Conservation (phyloP, 176 grass and related monocot species). For the Leersia perrieri region DNA sequence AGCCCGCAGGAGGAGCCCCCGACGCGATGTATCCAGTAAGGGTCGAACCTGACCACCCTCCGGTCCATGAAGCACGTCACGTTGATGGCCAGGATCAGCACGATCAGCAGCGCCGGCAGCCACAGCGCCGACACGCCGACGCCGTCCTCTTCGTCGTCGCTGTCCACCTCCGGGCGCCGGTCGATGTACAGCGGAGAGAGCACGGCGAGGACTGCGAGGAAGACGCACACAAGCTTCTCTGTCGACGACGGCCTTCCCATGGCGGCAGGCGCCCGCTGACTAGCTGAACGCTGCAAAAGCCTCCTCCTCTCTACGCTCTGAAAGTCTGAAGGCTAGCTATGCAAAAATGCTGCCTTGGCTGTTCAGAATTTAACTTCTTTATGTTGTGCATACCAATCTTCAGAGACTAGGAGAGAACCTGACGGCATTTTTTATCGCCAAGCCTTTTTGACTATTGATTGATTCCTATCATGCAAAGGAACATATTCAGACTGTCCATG, state of each 20-base stretch:
- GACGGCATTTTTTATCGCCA: conserved; percentile 8
- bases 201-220: conserved; percentile 65
- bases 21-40: conserved; percentile 92
- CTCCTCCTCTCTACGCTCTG: not conserved
- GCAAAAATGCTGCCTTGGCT: not conserved
- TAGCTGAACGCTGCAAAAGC: not conserved
- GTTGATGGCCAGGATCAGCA: conserved; percentile 76
- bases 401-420: conserved; percentile 30
- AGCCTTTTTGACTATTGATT: conserved; percentile 30
- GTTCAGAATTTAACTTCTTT: conserved; percentile 29
- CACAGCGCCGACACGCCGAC: conserved; percentile 45
- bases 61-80: conserved; percentile 72
- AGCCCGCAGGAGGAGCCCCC: conserved; percentile 87
- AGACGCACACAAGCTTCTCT: conserved; percentile 61
- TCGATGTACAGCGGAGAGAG: conserved; percentile 92
- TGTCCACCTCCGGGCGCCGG: conserved; percentile 35
- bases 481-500: conserved; percentile 29
- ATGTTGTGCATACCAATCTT: conserved; percentile 42
- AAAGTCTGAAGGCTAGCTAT: not conserved
- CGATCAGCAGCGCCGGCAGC: conserved; percentile 68
- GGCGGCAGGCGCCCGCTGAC: not conserved
- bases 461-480: conserved; percentile 42
- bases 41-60: conserved; percentile 76
- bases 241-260: conserved; percentile 72
- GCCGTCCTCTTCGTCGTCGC: conserved; percentile 42